Evolutionary conservation across 1,139 yeast genomes (phyloP), one percentile per base, ranked within the genome.

Genomic region (Saccharomyces uvarum): DNA sequence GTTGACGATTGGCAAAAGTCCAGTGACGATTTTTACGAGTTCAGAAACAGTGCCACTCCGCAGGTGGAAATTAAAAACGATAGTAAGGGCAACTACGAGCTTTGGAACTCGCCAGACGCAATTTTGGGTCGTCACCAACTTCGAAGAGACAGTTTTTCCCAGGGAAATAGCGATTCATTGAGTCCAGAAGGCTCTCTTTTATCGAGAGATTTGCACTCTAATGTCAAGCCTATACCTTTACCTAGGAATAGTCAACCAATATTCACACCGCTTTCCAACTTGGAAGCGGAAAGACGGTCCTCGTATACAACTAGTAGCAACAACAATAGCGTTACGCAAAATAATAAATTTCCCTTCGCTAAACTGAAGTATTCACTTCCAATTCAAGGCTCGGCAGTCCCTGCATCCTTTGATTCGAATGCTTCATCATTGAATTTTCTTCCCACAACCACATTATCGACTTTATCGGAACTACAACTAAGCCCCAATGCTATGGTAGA

Each of bases 161-260:
- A 38, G 16, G 50, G 16, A 6, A 21, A 41, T 9, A 54, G 54
- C 42, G 46, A 32, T n/a, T 48, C 53, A 29, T 41, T 54, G n/a
- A 58, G 60, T 31, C 56, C 56, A 2, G 56, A 56, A 26, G 55
- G 54, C 50, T 60, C 61, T 4, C 51, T 55, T 16, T 51, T 59
- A 7, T 56, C 63, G 11, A 59, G 58, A 48, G 57, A 64, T 3
- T 52, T 63, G 4, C 70, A 67, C 54, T 62, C 71, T 1, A 64
- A 66, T 53, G 71, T 67, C 16, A 66, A 62, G 16, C 71, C 71
- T 2, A 68, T 68, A 16, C 71, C 71, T 2, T 54, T 68, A 16
- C 71, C 71, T 13, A 64, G 49, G 7, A 27, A 57, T 49, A 49
- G 55, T n/a, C 50, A 56, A 29, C 54, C 50, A 21, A 27, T 54